Percentiles rank a stretch among this genome's conserved stretches.
phyloP scores from a whole-genome alignment of 2,329 filamentous ascomycete species.

The Trichoderma sp. region DNA sequence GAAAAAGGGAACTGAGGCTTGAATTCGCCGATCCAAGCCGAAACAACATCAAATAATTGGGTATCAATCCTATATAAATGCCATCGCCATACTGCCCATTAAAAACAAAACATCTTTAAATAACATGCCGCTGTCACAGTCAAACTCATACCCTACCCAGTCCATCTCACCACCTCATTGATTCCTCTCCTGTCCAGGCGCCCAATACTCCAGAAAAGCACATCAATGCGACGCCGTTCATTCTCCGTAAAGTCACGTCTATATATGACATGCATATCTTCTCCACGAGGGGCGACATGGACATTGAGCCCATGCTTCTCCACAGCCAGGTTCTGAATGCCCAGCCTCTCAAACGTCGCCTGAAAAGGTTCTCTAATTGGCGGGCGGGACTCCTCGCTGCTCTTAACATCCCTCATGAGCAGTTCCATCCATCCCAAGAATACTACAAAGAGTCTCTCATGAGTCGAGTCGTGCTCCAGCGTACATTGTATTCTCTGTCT shows the following conservation, averaged over 20 bases:
- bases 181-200: background rate
- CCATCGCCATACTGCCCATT: background rate
- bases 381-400: background rate
- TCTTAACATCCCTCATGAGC: background rate
- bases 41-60: background rate
- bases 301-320: background rate
- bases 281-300: constrained; percentile 1
- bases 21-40: background rate
- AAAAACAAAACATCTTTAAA: background rate
- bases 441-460: background rate
- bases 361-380: too few relatives aligned
- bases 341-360: background rate
- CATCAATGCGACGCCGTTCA: background rate
- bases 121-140: background rate
- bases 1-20: background rate
- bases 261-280: constrained; percentile 2
- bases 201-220: constrained; percentile 13
- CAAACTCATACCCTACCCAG: background rate
- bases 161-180: background rate
- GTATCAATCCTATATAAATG: background rate
- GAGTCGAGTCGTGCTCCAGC: background rate
- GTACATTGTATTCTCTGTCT: constrained; percentile 7
- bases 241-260: background rate
- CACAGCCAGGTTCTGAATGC: background rate
- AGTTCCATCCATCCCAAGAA: background rate